Percentiles rank a stretch among this genome's conserved stretches.
phyloP scores from a whole-genome alignment of 352 stramenopile species.

The Phytopythium vexans region DNA sequence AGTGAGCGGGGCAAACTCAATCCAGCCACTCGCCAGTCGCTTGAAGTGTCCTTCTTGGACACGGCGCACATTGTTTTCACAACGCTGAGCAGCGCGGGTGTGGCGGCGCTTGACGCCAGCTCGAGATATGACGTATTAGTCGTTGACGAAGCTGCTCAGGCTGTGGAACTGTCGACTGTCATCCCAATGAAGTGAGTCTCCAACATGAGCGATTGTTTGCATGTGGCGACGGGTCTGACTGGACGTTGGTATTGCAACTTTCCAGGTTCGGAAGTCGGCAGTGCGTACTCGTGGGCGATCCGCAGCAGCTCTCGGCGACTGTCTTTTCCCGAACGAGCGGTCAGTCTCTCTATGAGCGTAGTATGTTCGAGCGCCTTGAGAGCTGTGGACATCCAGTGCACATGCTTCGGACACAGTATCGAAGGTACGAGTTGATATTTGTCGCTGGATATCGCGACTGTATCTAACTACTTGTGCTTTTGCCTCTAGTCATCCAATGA shows the following conservation, averaged over 20 bases:
- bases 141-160: constrained; percentile 85
- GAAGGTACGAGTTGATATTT: constrained; percentile 37
- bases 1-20: constrained; percentile 58
- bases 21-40: constrained; percentile 66
- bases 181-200: constrained; percentile 87
- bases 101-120: constrained; percentile 74
- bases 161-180: constrained; percentile 84
- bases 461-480: constrained; percentile 1
- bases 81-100: constrained; percentile 87
- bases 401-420: constrained; percentile 87
- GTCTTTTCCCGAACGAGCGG: constrained; percentile 88
- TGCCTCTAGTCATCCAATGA: constrained; percentile 59
- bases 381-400: constrained; percentile 85
- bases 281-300: constrained; percentile 92
- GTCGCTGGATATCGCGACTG: not conserved
- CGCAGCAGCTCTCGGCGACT: constrained; percentile 92
- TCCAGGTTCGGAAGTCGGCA: constrained; percentile 84
- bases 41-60: constrained; percentile 87
- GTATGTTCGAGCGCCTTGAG: constrained; percentile 91
- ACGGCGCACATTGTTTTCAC: constrained; percentile 92
- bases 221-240: not conserved
- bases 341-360: constrained; percentile 87
- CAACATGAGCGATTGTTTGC: not conserved
- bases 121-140: constrained; percentile 80
- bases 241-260: not conserved